Evolutionary conservation across 345 rosid species (phyloP).

Genomic region (Brassica napus): Da-Ae NC_063442.1:7981001-7981500

Average conservation of each 20-base stretch:
- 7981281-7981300: slow-evolving; percentile 53
- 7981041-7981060: slow-evolving; percentile 11
- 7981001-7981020: too few species aligned
- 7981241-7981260: slow-evolving; percentile 44
- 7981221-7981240: slow-evolving; percentile 39
- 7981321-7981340: slow-evolving; percentile 38
- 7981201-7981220: slow-evolving; percentile 37
- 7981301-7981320: slow-evolving; percentile 42
- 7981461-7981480: slow-evolving; percentile 28
- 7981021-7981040: too few species aligned
- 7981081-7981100: slow-evolving; percentile 28
- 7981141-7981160: slow-evolving; percentile 26
- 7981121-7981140: slow-evolving; percentile 16
- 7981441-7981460: slow-evolving; percentile 34
- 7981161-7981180: slow-evolving; percentile 32
- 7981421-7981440: slow-evolving; percentile 39
- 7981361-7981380: slow-evolving; percentile 34
- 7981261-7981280: slow-evolving; percentile 36
- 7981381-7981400: slow-evolving; percentile 43
- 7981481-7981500: slow-evolving; percentile 19
- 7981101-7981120: slow-evolving; percentile 13
- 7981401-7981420: slow-evolving; percentile 36
- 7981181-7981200: slow-evolving; percentile 28
- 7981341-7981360: slow-evolving; percentile 40
- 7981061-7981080: slow-evolving; percentile 43